Evolutionary conservation across 2,329 filamentous ascomycete species (phyloP), one percentile per base, ranked within the genome.

Genomic region (Dichotomopilus funicola): DNA sequence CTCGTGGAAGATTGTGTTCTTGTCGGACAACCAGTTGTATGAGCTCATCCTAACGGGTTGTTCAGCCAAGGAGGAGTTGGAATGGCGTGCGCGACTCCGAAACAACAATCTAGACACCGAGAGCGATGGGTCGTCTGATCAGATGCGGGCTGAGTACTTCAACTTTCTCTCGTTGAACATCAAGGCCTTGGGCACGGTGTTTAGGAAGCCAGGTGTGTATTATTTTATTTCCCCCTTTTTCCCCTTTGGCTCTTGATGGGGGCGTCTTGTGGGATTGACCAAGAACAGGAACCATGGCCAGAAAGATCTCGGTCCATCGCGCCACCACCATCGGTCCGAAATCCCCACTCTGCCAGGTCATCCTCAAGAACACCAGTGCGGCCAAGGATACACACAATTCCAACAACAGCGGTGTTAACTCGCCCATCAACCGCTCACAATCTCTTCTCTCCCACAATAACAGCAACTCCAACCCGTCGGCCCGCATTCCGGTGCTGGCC

Each of bases 1-100:
- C 68, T 94, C 91, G 1, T 97, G 91, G 92, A 99, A 97, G 68
- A 66, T 96, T 9, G 78, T 89, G 2, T 96, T 97, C 65, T 86
- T 94, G 67, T 82, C 82, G 61, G 79, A 87, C 55, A 81, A 87
- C 61, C 83, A 88, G 57, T 75, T 92, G 52, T 92, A 89, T 67
- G 92, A 97, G 70, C 72, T 96, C 12, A 83, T 96, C 42, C 78
- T 96, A 72, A 95, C 88, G 61, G 92, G 91, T 38, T 96, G 91
- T 64, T 92, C 87, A 1, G 76, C 83, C 0, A 82, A 80, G 42
- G 92, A 99, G 68, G 89, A 94, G 64, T 74, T 80, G 46, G 83
- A 86, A 64, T 99, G 94, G 92, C 85, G 86, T 59, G 77, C 74
- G 12, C 80, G 85, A n/a, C 74, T 96, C 27, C 70, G 75, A 13